Conservation (phyloP, 164 flowering plant species). For the Vitis labrusca region DNA sequence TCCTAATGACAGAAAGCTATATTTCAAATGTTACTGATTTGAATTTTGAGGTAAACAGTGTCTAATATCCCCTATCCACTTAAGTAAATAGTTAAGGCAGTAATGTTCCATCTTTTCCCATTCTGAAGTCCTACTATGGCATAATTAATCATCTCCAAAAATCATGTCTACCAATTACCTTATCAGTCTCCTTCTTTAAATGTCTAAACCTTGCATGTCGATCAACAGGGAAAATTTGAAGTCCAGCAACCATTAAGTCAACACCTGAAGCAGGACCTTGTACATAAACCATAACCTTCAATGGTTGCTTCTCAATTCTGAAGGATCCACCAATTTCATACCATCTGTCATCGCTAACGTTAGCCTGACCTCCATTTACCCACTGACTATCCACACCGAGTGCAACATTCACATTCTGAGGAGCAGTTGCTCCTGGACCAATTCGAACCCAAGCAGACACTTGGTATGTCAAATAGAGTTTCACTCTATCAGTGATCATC, state of each 20-base stretch:
- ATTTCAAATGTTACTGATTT: too few relatives aligned
- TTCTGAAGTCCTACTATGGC: background rate
- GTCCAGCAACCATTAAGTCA: slow-evolving; percentile 87
- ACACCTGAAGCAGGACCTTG: slow-evolving; percentile 96
- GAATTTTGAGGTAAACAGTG: too few relatives aligned
- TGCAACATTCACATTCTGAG: slow-evolving; percentile 85
- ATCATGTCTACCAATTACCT: slow-evolving; percentile 41
- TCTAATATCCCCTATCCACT: too few relatives aligned
- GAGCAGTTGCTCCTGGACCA: slow-evolving; percentile 49
- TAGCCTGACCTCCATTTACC: slow-evolving; percentile 94
- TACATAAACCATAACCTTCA: slow-evolving; percentile 79
- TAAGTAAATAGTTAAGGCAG: too few relatives aligned
- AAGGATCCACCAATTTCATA: slow-evolving; percentile 94
- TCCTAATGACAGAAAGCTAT: too few relatives aligned
- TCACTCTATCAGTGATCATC: slow-evolving; percentile 80
- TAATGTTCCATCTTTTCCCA: too few relatives aligned
- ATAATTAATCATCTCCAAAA: background rate
- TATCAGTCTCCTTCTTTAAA: slow-evolving; percentile 61
- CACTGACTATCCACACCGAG: slow-evolving; percentile 83
- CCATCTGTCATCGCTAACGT: slow-evolving; percentile 69
- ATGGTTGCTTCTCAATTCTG: slow-evolving; percentile 85
- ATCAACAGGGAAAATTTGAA: slow-evolving; percentile 86
- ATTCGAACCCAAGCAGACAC: slow-evolving; percentile 90
- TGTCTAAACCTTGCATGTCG: slow-evolving; percentile 64
- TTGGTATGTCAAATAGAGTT: slow-evolving; percentile 84